Evolutionary conservation across 805 yeast species (phyloP), one percentile per base, ranked within the genome.

Genomic region (Zygosaccharomyces bailii): DNA sequence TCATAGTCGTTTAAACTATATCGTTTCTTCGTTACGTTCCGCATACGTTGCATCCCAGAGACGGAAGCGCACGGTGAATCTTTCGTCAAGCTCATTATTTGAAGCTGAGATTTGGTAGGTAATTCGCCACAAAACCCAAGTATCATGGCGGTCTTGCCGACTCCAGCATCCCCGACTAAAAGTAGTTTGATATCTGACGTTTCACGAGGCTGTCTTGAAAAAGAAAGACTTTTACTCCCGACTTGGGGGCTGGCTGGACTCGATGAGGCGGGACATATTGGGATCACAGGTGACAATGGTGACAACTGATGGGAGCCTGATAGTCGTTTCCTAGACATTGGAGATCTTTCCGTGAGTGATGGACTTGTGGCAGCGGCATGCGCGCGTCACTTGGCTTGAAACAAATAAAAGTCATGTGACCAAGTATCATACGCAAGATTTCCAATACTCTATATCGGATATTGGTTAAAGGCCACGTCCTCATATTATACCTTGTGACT

Each of bases 101-200:
- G 45, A 23, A 46, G 36, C 25, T 57, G 60, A 2, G 53, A 48
- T 33, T 51, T 50, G 3, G 65, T 62, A 14, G 61, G 60, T 6
- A 65, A 45, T 38, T 64, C 68, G 40, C 69, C 66, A 48, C 73
- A 71, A 45, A 71, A 74, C 16, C 69, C 65, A 5, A 73, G 48
- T 3, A 74, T 65, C 50, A 73, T 60, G 1, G 78, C 75, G 6
- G 76, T 69, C 48, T 74, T 74, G 1, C 78, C 78, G 2, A 74
- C 76, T 9, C 74, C 72, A 1, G 76, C 70, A 36, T 73, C 72
- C 2, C 78, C 78, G 21, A 73, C 61, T 4, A 72, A 55, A 7
- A 72, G 52, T 4, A 71, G 44, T 49, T 72, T 72, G 39, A 68
- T 60, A 38, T 51, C 61, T 18, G 63, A 50, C 2, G 55, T 43